A percentile compares a stretch with the other conserved stretches of the same genome.
These are phyloP conservation scores for Botrytis deweyae DNA, from an alignment of 2,329 filamentous ascomycete genomes.

Conservation along the genomic window DNA sequence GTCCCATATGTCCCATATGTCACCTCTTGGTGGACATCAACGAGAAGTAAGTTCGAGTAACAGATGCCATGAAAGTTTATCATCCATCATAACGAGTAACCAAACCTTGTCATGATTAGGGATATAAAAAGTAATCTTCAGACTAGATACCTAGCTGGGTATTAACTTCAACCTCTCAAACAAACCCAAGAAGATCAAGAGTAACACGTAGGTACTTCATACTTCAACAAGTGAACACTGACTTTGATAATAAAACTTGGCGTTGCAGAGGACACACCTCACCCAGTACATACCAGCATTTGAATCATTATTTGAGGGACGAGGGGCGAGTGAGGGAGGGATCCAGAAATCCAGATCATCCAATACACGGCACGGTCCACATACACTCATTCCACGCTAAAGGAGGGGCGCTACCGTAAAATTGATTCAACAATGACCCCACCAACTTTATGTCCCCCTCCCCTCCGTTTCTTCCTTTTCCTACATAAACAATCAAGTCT, in stretches of 20 bases:
- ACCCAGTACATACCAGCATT: neutral
- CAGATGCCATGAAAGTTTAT: neutral
- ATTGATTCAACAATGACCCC: constrained; percentile 26
- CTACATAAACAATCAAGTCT: constrained; percentile 25
- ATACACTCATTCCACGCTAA: constrained; percentile 17
- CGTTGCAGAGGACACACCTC: neutral
- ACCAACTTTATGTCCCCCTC: constrained; percentile 14
- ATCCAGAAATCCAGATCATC: neutral
- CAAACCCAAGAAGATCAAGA: neutral
- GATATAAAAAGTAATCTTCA: neutral
- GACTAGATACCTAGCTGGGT: neutral
- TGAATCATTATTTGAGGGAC: neutral
- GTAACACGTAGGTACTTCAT: constrained; percentile 3
- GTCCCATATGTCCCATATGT: neutral
- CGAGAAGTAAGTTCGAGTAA: neutral
- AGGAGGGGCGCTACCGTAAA: constrained; percentile 21
- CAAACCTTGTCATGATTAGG: neutral
- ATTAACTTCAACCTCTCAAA: neutral
- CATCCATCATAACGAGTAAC: neutral
- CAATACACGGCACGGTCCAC: constrained; percentile 8
- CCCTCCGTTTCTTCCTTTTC: constrained; percentile 26
- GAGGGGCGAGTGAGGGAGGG: neutral
- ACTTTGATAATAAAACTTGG: neutral
- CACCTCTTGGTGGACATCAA: neutral
- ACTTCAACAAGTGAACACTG: neutral